Evolutionary conservation across 179 eudicot genomes (phyloP).

Genomic region (Spinacia oleracea): DNA sequence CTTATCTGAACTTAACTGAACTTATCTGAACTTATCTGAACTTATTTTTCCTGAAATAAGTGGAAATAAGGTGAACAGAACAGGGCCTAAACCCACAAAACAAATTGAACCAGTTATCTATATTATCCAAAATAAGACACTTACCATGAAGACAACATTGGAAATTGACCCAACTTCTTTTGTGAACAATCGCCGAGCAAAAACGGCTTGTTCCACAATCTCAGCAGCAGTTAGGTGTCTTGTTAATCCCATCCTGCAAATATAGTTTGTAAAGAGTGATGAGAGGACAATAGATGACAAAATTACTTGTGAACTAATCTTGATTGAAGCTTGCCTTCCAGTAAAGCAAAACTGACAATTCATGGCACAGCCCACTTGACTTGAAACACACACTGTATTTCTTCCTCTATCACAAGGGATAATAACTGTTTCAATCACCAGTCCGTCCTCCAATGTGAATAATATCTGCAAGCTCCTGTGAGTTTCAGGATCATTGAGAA

Average conservation of each 20-base stretch:
- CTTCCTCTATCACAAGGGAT: slow-evolving; percentile 81
- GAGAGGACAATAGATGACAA: slow-evolving; percentile 4
- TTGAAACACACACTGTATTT: slow-evolving; percentile 90
- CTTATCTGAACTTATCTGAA: too few relatives aligned
- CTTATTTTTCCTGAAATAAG: too few relatives aligned
- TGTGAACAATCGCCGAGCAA: slow-evolving; percentile 76
- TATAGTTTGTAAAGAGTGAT: not conserved
- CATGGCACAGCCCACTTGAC: slow-evolving; percentile 99
- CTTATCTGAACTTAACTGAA: too few relatives aligned
- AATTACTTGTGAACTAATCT: not conserved
- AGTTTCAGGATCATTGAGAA: slow-evolving; percentile 64
- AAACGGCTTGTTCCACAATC: slow-evolving; percentile 86
- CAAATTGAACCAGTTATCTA: not conserved
- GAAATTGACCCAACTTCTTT: slow-evolving; percentile 75
- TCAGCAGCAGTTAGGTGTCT: slow-evolving; percentile 84
- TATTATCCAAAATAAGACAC: slow-evolving; percentile 5
- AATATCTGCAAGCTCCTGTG: slow-evolving; percentile 94
- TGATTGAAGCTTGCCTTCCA: slow-evolving; percentile 62
- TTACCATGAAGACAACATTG: slow-evolving; percentile 93
- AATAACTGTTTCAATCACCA: slow-evolving; percentile 88
- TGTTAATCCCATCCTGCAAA: slow-evolving; percentile 78
- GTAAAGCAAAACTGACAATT: slow-evolving; percentile 99
- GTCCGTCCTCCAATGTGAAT: slow-evolving; percentile 84
- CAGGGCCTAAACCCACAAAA: not conserved
- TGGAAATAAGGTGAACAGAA: too few relatives aligned